Evolutionary conservation across 805 yeast species (phyloP), one percentile per base, ranked within the genome.

Genomic region (Candida koratica): DNA sequence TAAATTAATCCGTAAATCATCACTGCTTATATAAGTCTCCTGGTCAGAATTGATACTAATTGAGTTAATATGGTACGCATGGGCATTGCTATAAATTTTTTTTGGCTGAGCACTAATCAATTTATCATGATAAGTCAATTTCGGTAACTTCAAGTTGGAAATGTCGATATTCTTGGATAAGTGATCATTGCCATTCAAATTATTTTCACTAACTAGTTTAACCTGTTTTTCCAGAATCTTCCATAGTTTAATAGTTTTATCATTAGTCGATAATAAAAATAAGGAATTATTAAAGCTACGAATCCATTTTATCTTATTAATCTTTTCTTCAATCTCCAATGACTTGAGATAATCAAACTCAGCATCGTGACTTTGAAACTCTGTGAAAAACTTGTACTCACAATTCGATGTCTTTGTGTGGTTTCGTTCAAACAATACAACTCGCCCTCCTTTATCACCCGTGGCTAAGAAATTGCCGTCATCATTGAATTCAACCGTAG

Each of bases 241-340:
- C 99, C 99, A 93, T 44, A 93, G 75, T 68, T 93, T 93, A 56
- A 93, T 88, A n/a, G 99, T 93, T 64, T 93, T 93, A 67, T 93
- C 98, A 60, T 93, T 93, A 20, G 99, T 88, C 20, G 90, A 80
- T 47, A 93, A 71, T 49, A 93, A 67, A 54, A 85, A 87, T 55
- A 89, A 90, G n/a, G 96, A 85, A 54, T 82, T 81, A 62, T 88
- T 90, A 34, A 83, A 80, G 44, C 94, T 79, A 50, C 76, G 79
- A 53, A 95, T 76, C 99, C 99, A 93, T 63, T 88, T 87, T 59
- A 94, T 90, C 65, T 93, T 90, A 67, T 93, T 93, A 62, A 93
- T 94, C 61, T 90, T 90, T 66, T 93, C 99, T 64, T 93, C 98
- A 55, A 93, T 94, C 63, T 94, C 98, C 47, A 93, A 70, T 16